phyloP scores from a whole-genome alignment of 371 early-diverging fungal genomes.

The Actinomortierella wolfii region DNA sequence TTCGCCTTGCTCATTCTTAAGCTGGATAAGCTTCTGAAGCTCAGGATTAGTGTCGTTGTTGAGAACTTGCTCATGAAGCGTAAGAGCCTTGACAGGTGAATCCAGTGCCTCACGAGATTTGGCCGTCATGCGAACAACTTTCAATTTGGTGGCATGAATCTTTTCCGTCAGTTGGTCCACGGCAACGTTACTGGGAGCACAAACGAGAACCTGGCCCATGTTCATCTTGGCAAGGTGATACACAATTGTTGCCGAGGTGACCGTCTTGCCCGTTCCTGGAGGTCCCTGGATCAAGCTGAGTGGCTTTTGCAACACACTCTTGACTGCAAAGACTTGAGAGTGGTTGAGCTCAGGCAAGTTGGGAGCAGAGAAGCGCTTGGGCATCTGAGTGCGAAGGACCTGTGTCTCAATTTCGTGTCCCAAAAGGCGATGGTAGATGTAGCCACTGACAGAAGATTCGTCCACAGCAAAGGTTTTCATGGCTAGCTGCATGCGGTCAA shows the following conservation, averaged over 20 bases:
- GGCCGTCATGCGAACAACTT: constrained; percentile 95
- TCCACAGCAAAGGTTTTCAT: constrained; percentile 96
- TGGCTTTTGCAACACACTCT: constrained; percentile 87
- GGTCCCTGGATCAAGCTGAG: constrained; percentile 98
- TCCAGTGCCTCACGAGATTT: constrained; percentile 94
- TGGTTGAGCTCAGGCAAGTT: constrained; percentile 96
- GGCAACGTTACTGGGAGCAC: constrained; percentile 99
- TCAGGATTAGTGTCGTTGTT: constrained; percentile 93
- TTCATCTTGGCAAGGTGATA: constrained; percentile 95
- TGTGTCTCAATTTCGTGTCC: constrained; percentile 92
- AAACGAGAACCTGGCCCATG: constrained; percentile 93
- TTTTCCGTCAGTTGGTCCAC: constrained; percentile 98
- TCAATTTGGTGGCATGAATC: constrained; percentile 94
- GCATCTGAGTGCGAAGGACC: constrained; percentile 75
- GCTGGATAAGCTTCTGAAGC: constrained; percentile 86
- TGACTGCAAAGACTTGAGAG: constrained; percentile 96
- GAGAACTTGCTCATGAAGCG: constrained; percentile 94
- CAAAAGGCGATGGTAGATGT: constrained; percentile 91
- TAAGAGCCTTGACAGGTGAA: constrained; percentile 88
- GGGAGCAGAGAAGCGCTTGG: constrained; percentile 89
- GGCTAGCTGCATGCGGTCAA: constrained; percentile 95
- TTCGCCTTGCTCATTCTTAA: constrained; percentile 91
- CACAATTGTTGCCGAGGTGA: constrained; percentile 96
- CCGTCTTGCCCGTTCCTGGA: constrained; percentile 98
- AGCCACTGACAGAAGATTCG: constrained; percentile 91